Conservation (phyloP, 345 rosid genomes). For the Passiflora organensis region DNA sequence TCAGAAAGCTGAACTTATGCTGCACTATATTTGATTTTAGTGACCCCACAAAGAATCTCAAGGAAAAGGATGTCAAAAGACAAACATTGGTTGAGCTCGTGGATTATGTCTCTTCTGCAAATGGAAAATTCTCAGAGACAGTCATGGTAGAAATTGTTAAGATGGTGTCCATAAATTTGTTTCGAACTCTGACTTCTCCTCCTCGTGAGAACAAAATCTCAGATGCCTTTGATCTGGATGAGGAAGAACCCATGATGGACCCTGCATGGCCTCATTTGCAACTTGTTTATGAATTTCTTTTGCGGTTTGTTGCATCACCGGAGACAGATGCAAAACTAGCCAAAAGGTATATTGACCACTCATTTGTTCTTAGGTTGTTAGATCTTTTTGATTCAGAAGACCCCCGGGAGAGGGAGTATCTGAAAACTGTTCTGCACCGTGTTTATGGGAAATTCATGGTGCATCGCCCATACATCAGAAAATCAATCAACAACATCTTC, state of each 20-base stretch:
- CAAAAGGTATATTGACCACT: constrained; percentile 73
- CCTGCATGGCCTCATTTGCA: constrained; percentile 87
- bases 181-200: constrained; percentile 56
- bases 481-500: constrained; percentile 74
- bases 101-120: constrained; percentile 60
- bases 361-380: constrained; percentile 64
- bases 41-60: constrained; percentile 57
- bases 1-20: constrained; percentile 54
- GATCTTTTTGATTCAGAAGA: constrained; percentile 86
- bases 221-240: constrained; percentile 71
- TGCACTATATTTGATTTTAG: constrained; percentile 61
- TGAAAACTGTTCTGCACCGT: constrained; percentile 73
- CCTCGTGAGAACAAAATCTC: constrained; percentile 57
- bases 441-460: constrained; percentile 88
- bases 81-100: constrained; percentile 74
- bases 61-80: constrained; percentile 71
- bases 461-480: constrained; percentile 79
- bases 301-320: constrained; percentile 71
- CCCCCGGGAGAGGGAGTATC: constrained; percentile 73
- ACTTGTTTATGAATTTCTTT: constrained; percentile 67
- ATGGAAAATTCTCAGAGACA: constrained; percentile 55
- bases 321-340: constrained; percentile 85
- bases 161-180: constrained; percentile 68
- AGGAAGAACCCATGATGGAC: constrained; percentile 73
- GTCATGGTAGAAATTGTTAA: constrained; percentile 60